Evolutionary conservation across 208 protist genomes (phyloP).

Genomic region (Leptomonas seymouri): DNA sequence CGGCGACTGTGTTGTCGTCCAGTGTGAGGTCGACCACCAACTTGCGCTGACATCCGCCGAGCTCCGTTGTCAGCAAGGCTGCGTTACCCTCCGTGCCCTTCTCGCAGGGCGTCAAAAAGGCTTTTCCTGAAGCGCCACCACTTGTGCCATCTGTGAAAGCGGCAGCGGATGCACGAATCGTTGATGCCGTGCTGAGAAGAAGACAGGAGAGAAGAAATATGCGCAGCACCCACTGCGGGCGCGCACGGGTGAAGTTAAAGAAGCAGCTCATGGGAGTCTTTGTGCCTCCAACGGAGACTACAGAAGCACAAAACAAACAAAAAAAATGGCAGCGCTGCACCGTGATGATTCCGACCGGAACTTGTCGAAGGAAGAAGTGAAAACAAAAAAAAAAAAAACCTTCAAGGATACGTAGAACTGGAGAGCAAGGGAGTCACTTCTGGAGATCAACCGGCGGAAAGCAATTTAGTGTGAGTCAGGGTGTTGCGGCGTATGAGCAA

Average conservation of each 20-base stretch:
- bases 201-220: conserved; percentile 1
- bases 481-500: too few relatives aligned
- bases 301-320: too few relatives aligned
- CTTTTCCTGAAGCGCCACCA: conserved; percentile 4
- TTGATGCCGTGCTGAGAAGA: not conserved
- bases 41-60: conserved; percentile 22
- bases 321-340: too few relatives aligned
- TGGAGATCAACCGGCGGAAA: too few relatives aligned
- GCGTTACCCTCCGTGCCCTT: not conserved
- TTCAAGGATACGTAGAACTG: too few relatives aligned
- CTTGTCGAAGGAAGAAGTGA: too few relatives aligned
- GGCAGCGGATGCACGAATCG: not conserved
- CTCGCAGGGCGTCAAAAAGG: conserved; percentile 21
- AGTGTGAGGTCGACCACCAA: conserved; percentile 34
- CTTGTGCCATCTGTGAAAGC: not conserved
- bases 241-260: not conserved
- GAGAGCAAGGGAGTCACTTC: too few relatives aligned
- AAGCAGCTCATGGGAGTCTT: too few relatives aligned
- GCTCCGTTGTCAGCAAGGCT: not conserved
- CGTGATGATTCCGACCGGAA: too few relatives aligned
- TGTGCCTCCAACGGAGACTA: too few relatives aligned
- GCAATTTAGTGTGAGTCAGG: too few relatives aligned
- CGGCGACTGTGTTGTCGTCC: conserved; percentile 26
- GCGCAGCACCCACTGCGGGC: not conserved
- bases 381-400: too few relatives aligned